Evolutionary conservation across 306 rosid species (phyloP), one percentile per base, ranked within the genome.

Genomic region (Cyamopsis tetragonoloba): DNA sequence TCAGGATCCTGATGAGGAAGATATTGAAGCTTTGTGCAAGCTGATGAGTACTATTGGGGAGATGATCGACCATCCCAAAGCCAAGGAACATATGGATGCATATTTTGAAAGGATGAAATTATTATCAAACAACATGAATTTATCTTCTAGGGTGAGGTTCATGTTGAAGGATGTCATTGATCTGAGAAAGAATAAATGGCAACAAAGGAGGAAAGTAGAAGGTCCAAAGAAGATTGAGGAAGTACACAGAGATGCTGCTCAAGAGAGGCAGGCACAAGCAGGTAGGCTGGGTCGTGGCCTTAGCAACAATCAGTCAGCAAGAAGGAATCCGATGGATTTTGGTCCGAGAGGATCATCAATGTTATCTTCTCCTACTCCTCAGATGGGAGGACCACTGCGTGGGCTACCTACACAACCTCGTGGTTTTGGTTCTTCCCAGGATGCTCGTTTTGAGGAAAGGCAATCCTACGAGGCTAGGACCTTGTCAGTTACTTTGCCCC

Each of bases 211-310:
- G 77, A 95, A 95, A 78, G 89, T 95, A 50, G 97, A 95, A 61
- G 99, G 99, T 61, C 97, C 97, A 0, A 95, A 91, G 75, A 95
- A 91, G 92, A 95, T 95, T 46, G 99, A 95, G 53, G 97, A 95
- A 77, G 87, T 95, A 47, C 99, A 95, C 78, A 87, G 97, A 75
- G 99, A 95, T 83, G 99, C 99, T 51, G 91, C 91, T 1, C 96
- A 95, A 62, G 99, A 95, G 69, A 83, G 97, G 65, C 99, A 88
- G 34, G 86, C 90, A 47, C 97, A 90, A 72, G 17, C 81, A 60
- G 85, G 95, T 56, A 88, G 99, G 90, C 71, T 77, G 30, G 72
- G 81, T 48, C 99, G 97, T 69, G 96, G 92, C 62, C 83, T 82
- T 30, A 79, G 84, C 41, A 81, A 57, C 49, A 87, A 75, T 76